A percentile compares a stretch with the other conserved stretches of the same genome.
These are phyloP conservation scores for Trichoderma gracile DNA, from an alignment of 2,329 filamentous ascomycete species.

Conservation along the genomic window DNA sequence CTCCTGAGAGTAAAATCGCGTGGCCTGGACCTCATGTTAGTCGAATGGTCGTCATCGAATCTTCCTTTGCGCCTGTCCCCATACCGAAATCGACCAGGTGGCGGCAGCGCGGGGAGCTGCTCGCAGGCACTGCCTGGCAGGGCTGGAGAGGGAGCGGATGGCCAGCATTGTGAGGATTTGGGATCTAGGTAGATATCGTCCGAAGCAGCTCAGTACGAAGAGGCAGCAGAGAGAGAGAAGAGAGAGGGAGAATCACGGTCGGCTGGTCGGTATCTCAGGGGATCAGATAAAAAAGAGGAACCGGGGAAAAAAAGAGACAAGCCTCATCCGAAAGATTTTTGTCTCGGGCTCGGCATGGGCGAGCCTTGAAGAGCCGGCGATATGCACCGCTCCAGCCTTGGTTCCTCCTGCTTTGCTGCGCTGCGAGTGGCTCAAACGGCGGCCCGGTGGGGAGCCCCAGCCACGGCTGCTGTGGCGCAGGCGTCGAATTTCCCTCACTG, in stretches of 20 bases:
- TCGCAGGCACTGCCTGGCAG: slow-evolving; percentile 76
- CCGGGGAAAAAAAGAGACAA: background rate
- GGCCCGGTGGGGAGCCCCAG: slow-evolving; percentile 25
- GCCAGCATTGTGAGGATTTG: slow-evolving; percentile 70
- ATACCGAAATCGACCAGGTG: slow-evolving; percentile 42
- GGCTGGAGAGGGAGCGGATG: slow-evolving; percentile 73
- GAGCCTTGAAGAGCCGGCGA: slow-evolving; percentile 28
- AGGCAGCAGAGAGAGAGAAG: slow-evolving; percentile 28
- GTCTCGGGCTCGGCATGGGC: slow-evolving; percentile 28
- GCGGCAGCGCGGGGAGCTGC: slow-evolving; percentile 60
- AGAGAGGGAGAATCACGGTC: slow-evolving; percentile 27
- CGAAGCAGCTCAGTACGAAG: slow-evolving; percentile 10
- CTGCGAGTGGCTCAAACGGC: slow-evolving; percentile 22
- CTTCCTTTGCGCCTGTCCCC: slow-evolving; percentile 15
- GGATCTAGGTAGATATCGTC: background rate
- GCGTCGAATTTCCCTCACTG: slow-evolving; percentile 27
- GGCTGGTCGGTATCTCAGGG: slow-evolving; percentile 3
- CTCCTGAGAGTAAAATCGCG: slow-evolving; percentile 66
- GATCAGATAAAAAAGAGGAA: slow-evolving; percentile 27
- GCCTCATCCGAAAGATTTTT: slow-evolving; percentile 23
- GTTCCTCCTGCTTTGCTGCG: slow-evolving; percentile 12
- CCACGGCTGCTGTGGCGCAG: slow-evolving; percentile 29
- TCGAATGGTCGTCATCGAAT: background rate
- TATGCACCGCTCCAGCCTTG: slow-evolving; percentile 25
- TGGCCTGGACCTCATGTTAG: slow-evolving; percentile 42